A percentile compares a stretch with the other conserved stretches of the same genome.
phyloP scores from a whole-genome alignment of 2,329 filamentous ascomycete species.

The Pseudocercospora pini-densiflorae region DNA sequence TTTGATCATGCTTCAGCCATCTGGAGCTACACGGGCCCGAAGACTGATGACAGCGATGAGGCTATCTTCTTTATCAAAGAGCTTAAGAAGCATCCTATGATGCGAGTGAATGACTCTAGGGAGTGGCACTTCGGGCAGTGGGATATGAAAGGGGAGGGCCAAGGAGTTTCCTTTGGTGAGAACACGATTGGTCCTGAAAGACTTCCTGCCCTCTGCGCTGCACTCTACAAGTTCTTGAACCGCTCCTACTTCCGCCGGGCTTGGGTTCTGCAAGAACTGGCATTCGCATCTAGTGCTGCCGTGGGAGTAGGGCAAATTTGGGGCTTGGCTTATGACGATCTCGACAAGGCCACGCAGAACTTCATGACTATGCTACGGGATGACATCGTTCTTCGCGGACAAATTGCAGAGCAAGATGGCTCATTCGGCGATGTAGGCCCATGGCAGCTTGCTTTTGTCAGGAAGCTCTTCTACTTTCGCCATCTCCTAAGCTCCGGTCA shows the following conservation, averaged over 20 bases:
- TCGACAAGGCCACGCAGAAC: constrained; percentile 15
- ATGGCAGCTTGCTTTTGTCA: constrained; percentile 8
- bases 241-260: constrained; percentile 10
- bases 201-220: constrained; percentile 3
- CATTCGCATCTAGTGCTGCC: constrained; percentile 8
- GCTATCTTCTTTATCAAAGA: constrained; percentile 14
- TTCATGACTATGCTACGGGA: constrained; percentile 13
- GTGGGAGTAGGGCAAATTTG: constrained; percentile 2
- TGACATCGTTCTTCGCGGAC: constrained; percentile 7
- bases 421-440: constrained; percentile 8
- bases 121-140: constrained; percentile 22
- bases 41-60: constrained; percentile 16
- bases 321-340: constrained; percentile 6
- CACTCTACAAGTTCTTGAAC: constrained; percentile 12
- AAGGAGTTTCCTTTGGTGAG: constrained; percentile 6
- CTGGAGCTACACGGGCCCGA: constrained; percentile 9
- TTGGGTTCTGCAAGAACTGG: constrained; percentile 13
- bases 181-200: not conserved
- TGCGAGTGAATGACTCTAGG: constrained; percentile 8
- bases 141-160: not conserved
- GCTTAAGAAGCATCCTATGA: constrained; percentile 15
- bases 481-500: constrained; percentile 9
- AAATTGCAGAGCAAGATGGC: constrained; percentile 8
- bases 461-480: constrained; percentile 22
- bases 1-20: constrained; percentile 7